Evolutionary conservation across 768 basidiomycete genomes (phyloP).

Genomic region (Hortiboletus campestris): DNA sequence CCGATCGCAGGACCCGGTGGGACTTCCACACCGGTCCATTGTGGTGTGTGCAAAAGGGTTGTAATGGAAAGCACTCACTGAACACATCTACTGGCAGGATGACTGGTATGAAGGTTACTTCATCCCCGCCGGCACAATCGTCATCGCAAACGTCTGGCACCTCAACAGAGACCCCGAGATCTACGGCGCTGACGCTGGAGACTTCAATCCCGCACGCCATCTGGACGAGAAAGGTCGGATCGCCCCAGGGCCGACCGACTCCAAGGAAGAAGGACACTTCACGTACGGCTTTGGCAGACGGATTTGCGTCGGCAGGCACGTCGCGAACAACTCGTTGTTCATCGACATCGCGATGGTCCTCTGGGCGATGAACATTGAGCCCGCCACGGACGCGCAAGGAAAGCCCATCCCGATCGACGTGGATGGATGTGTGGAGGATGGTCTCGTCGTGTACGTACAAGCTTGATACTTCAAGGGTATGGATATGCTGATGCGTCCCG

Average conservation of each 20-base stretch:
- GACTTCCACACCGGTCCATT: constrained; percentile 4
- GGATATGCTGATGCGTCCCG: background rate
- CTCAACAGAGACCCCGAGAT: constrained; percentile 40
- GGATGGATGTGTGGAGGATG: constrained; percentile 7
- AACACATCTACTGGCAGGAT: constrained; percentile 10
- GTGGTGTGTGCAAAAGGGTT: background rate
- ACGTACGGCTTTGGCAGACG: constrained; percentile 8
- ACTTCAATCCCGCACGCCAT: constrained; percentile 39
- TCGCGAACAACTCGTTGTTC: constrained; percentile 36
- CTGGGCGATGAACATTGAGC: constrained; percentile 22
- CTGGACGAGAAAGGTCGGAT: background rate
- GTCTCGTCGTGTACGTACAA: constrained; percentile 5
- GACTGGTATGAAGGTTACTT: constrained; percentile 23
- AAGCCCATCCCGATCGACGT: constrained; percentile 3
- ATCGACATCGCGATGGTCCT: constrained; percentile 33
- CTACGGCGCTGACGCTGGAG: constrained; percentile 46
- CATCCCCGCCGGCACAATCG: constrained; percentile 21
- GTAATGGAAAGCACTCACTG: background rate
- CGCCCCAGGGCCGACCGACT: background rate
- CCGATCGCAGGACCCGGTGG: background rate
- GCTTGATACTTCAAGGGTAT: background rate
- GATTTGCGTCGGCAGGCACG: constrained; percentile 34
- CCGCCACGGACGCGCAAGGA: constrained; percentile 1
- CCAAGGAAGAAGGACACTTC: constrained; percentile 17
- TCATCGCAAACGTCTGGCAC: constrained; percentile 15